Conservation (phyloP, 2,329 filamentous ascomycete genomes). For the Microdochium trichocladiopsis region DNA sequence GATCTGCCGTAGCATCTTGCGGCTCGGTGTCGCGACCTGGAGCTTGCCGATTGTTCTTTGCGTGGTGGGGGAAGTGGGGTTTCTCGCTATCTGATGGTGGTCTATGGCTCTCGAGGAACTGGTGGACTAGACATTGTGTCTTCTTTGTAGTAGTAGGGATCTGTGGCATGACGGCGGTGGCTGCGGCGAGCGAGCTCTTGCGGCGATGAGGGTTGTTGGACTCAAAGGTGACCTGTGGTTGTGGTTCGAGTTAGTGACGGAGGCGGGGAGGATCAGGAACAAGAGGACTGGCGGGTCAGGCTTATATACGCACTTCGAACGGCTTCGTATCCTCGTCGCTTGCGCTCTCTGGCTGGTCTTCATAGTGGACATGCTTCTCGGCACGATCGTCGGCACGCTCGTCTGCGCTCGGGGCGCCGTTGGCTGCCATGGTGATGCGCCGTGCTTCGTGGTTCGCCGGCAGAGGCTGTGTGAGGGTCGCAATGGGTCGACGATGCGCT, state of each 20-base stretch:
- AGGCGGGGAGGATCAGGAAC: neutral
- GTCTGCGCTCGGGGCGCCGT: neutral
- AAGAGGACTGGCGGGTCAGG: neutral
- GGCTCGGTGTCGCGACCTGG: conserved; percentile 1
- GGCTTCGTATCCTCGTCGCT: conserved; percentile 44
- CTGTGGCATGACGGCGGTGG: conserved; percentile 33
- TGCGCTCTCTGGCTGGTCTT: conserved; percentile 33
- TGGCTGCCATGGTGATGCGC: neutral
- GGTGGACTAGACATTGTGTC: conserved; percentile 58
- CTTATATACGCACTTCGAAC: conserved; percentile 40
- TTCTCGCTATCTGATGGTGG: conserved; percentile 5
- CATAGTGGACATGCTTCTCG: conserved; percentile 20
- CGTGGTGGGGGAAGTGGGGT: neutral
- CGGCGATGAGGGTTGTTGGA: conserved; percentile 52
- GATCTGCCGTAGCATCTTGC: conserved; percentile 16
- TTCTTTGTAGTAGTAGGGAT: conserved; percentile 26
- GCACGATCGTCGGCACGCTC: neutral
- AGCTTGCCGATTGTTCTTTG: conserved; percentile 10
- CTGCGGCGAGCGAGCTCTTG: conserved; percentile 56
- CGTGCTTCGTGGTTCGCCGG: neutral
- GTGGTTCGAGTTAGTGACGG: neutral
- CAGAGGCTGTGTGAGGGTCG: too few relatives aligned
- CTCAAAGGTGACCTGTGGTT: conserved; percentile 53
- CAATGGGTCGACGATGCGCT: too few relatives aligned
- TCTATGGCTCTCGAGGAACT: conserved; percentile 53